Conservation (phyloP, 2,329 filamentous ascomycete genomes). For the Talaromyces sp. region DNA sequence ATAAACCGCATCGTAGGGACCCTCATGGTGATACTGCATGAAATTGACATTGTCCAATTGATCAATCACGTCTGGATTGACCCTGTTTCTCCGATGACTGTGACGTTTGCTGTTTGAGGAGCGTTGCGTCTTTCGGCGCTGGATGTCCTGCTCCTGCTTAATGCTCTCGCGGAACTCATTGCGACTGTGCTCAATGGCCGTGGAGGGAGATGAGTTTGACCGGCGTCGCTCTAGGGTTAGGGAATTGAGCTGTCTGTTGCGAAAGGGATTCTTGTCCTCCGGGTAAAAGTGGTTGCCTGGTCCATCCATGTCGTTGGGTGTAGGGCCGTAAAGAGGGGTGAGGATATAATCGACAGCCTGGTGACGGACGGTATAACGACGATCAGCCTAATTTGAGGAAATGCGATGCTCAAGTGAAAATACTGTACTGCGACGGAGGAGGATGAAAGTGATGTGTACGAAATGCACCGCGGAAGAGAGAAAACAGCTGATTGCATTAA, state of each 20-base stretch:
- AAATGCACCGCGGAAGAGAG: background rate
- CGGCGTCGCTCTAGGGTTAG: constrained; percentile 10
- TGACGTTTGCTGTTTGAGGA: constrained; percentile 36
- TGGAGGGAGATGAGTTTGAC: constrained; percentile 11
- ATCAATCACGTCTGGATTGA: constrained; percentile 75
- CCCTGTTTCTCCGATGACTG: constrained; percentile 62
- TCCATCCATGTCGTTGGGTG: constrained; percentile 65
- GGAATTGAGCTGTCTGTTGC: constrained; percentile 4
- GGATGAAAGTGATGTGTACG: background rate
- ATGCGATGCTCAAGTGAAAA: background rate
- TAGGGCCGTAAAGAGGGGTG: constrained; percentile 65
- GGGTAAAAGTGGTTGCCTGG: constrained; percentile 57
- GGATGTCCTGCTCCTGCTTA: constrained; percentile 17
- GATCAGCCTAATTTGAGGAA: background rate
- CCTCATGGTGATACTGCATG: constrained; percentile 78
- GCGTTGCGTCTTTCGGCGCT: constrained; percentile 13
- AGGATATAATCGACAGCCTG: constrained; percentile 66
- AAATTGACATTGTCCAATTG: constrained; percentile 65
- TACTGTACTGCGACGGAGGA: background rate
- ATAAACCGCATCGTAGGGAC: constrained; percentile 82
- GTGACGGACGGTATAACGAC: background rate
- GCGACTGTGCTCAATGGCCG: constrained; percentile 13
- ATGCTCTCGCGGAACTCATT: constrained; percentile 18
- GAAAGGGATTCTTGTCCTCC: constrained; percentile 27
- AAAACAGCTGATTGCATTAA: constrained; percentile 17